Evolutionary conservation across 2,329 filamentous ascomycete species (phyloP), one percentile per base, ranked within the genome.

Genomic region (Diplocarpon mali): DNA sequence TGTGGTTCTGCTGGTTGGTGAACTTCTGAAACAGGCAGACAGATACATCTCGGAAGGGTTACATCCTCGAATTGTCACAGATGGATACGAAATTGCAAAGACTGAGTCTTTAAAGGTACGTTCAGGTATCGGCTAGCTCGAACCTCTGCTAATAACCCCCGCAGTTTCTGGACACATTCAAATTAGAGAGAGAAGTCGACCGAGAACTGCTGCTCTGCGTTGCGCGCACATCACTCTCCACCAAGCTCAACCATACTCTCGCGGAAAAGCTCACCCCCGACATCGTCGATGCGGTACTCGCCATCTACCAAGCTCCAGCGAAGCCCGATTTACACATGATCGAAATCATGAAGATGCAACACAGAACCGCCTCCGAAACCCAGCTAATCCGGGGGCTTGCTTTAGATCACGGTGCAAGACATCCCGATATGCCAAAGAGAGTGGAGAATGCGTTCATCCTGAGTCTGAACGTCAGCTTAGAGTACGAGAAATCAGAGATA

Each of bases 321-420:
- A 96, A 96, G 71, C 93, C 93, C 45, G 92, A 98, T 68, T 68
- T 98, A 61, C 90, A 96, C 72, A 98, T 98, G 92, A 76, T 98
- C 55, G 92, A 98, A 69, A 96, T 98, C 60, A 98, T 98, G 92
- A 96, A 94, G 65, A 96, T 98, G 90, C 92, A 98, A 70, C 92
- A 98, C 71, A 85, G 90, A 57, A 88, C 86, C 42, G 89, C 90
- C 47, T 86, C 92, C 28, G 92, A 98, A 66, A 98, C 92, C 46
- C 88, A 95, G 66, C 78, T 98, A 48, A 95, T 98, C 65, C 80
- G 85, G 53, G 92, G 92, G 48, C 73, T 98, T 47, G 92, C 87
- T 9, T 71, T 98, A 49, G 92, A 98, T 61, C 92, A 98, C 65
- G 92, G 92, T 55, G 89, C 92, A 11, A 79, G 92, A 61, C 92